A percentile compares a stretch with the other conserved stretches of the same genome.
Conservation (phyloP, 331 rosid species). For the Telfairia occidentalis region DNA sequence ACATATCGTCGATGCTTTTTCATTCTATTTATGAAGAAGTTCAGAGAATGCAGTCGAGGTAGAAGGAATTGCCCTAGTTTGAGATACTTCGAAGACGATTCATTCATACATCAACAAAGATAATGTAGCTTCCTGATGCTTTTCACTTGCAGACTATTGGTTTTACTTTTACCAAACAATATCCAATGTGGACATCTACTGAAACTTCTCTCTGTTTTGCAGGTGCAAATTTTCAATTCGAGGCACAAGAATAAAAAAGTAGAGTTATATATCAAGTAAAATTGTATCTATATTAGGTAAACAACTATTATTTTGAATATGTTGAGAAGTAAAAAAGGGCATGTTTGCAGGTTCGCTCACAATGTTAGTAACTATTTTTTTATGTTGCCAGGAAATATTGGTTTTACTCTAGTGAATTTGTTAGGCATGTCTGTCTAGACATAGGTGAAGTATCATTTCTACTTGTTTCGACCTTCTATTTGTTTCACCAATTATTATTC, state of each 20-base stretch:
- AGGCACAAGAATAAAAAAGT: neutral
- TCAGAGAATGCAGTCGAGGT: constrained; percentile 34
- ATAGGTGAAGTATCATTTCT: neutral
- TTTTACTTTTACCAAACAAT: neutral
- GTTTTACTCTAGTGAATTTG: neutral
- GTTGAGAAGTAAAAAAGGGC: neutral
- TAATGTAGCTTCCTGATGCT: neutral
- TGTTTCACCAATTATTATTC: neutral
- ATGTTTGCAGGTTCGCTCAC: neutral
- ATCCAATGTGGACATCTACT: neutral
- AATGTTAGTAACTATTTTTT: neutral
- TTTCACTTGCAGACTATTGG: neutral
- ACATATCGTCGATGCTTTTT: constrained; percentile 67
- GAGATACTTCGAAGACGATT: neutral
- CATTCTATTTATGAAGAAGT: constrained; percentile 63
- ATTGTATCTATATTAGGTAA: constrained; percentile 2
- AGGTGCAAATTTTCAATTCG: neutral
- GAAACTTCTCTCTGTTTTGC: neutral
- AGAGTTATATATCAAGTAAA: neutral
- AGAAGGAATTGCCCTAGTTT: neutral
- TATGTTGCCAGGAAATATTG: neutral
- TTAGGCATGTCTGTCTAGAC: neutral
- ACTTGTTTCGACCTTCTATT: neutral
- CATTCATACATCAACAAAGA: neutral
- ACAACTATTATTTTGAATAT: neutral